Conservation (phyloP, 2,329 filamentous ascomycete genomes). For the Colletotrichum sp. region DNA sequence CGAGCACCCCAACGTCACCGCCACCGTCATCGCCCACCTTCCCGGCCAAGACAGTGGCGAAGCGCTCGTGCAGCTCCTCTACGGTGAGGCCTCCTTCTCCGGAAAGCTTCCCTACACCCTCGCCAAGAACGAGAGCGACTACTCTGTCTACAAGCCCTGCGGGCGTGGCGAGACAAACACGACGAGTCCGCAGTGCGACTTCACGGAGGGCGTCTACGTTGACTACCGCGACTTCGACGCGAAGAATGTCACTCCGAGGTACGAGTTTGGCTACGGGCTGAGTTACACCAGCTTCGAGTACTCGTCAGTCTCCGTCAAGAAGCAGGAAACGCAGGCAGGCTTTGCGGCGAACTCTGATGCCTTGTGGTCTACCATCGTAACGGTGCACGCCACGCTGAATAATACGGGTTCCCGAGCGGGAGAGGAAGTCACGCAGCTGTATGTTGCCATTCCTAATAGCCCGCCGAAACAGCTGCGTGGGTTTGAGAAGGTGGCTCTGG, state of each 20-base stretch:
- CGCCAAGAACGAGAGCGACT: slow-evolving; percentile 59
- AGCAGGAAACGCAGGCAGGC: slow-evolving; percentile 24
- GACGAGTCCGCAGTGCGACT: slow-evolving; percentile 49
- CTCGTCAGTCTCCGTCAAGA: slow-evolving; percentile 40
- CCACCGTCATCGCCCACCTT: slow-evolving; percentile 66
- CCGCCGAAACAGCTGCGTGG: slow-evolving; percentile 66
- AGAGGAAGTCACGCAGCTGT: slow-evolving; percentile 53
- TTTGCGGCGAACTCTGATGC: slow-evolving; percentile 46
- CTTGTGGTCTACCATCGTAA: slow-evolving; percentile 50
- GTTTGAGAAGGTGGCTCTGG: slow-evolving; percentile 43
- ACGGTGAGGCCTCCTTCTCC: slow-evolving; percentile 59
- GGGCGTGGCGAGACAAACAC: slow-evolving; percentile 26
- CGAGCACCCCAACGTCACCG: slow-evolving; percentile 67
- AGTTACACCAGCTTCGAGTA: slow-evolving; percentile 60
- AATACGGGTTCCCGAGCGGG: slow-evolving; percentile 48
- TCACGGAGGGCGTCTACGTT: slow-evolving; percentile 53
- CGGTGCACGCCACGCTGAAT: slow-evolving; percentile 38
- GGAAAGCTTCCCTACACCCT: slow-evolving; percentile 67
- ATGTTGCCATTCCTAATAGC: slow-evolving; percentile 46
- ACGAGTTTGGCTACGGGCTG: slow-evolving; percentile 61
- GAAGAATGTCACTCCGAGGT: slow-evolving; percentile 50
- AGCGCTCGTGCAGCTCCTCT: slow-evolving; percentile 59
- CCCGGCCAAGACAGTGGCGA: slow-evolving; percentile 67
- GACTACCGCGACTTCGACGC: slow-evolving; percentile 61
- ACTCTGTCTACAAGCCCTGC: slow-evolving; percentile 29